phyloP scores from a whole-genome alignment of 306 rosid species.

The Lathyrus tuberosus region DNA sequence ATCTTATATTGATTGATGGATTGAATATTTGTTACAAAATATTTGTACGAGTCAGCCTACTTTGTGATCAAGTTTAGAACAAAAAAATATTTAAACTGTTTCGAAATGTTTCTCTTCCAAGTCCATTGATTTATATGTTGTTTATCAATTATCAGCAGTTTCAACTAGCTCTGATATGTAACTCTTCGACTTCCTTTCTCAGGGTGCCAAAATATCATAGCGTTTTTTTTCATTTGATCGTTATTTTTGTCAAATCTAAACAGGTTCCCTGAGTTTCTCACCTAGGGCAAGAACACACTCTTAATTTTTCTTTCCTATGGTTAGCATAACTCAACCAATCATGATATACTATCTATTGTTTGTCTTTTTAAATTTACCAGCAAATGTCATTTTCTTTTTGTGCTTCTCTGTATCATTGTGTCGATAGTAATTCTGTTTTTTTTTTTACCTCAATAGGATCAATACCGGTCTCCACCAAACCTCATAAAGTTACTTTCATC shows the following conservation, averaged over 20 bases:
- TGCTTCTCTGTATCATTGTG: slow-evolving; percentile 30
- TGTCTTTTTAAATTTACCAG: slow-evolving; percentile 19
- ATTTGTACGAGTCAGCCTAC: not conserved
- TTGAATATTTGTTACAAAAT: not conserved
- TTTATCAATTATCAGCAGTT: slow-evolving; percentile 14
- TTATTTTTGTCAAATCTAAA: slow-evolving; percentile 19
- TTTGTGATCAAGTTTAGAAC: slow-evolving; percentile 12
- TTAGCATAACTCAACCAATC: slow-evolving; percentile 8
- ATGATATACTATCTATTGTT: slow-evolving; percentile 24
- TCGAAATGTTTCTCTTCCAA: slow-evolving; percentile 8
- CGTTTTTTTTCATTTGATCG: not conserved
- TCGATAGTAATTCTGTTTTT: slow-evolving; percentile 35
- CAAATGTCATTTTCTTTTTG: not conserved
- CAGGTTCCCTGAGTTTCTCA: not conserved
- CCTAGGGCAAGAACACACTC: not conserved
- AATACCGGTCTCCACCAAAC: slow-evolving; percentile 74
- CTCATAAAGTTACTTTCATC: slow-evolving; percentile 71
- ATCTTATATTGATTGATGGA: slow-evolving; percentile 4
- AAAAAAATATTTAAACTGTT: slow-evolving; percentile 4
- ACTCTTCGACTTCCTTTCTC: slow-evolving; percentile 3
- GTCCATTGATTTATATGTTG: slow-evolving; percentile 8
- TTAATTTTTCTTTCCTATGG: slow-evolving; percentile 11
- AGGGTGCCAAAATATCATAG: not conserved
- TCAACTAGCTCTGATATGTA: slow-evolving; percentile 4
- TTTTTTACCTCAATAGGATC: slow-evolving; percentile 57